phyloP scores from a whole-genome alignment of 805 yeast genomes.

The Alloascoidea hylecoeti region DNA sequence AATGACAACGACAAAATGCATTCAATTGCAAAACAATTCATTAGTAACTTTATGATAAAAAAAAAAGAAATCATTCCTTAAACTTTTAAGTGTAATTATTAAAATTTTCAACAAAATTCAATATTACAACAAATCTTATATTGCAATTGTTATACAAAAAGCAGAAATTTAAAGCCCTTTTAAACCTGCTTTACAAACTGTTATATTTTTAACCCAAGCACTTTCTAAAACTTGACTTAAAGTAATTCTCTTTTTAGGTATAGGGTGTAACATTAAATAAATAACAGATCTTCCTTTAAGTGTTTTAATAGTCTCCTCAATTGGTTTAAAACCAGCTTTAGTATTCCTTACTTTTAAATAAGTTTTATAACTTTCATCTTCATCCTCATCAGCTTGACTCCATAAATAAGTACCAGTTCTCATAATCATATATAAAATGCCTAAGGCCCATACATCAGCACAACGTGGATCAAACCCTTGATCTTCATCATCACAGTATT shows the following conservation, averaged over 20 bases:
- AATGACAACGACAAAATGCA: too few relatives aligned
- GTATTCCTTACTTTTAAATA: constrained; percentile 71
- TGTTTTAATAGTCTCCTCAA: constrained; percentile 69
- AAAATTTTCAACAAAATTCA: too few relatives aligned
- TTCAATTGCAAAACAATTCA: too few relatives aligned
- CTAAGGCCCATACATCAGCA: constrained; percentile 88
- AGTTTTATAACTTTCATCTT: constrained; percentile 67
- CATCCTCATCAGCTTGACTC: constrained; percentile 61
- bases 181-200: constrained; percentile 61
- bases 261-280: constrained; percentile 86
- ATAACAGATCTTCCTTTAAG: constrained; percentile 88
- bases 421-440: constrained; percentile 68
- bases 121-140: too few relatives aligned
- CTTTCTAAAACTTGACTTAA: constrained; percentile 79
- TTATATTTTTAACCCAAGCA: constrained; percentile 92
- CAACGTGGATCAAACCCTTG: constrained; percentile 96
- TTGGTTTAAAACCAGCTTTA: constrained; percentile 82
- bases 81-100: too few relatives aligned
- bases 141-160: too few relatives aligned
- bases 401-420: constrained; percentile 89
- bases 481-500: constrained; percentile 87
- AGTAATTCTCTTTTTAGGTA: constrained; percentile 74
- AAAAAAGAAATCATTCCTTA: too few relatives aligned
- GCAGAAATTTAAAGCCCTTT: constrained; percentile 13
- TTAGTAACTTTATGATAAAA: too few relatives aligned